Evolutionary conservation across 441 rosid genomes (phyloP).

Genomic region (Jatropha multifida): DNA sequence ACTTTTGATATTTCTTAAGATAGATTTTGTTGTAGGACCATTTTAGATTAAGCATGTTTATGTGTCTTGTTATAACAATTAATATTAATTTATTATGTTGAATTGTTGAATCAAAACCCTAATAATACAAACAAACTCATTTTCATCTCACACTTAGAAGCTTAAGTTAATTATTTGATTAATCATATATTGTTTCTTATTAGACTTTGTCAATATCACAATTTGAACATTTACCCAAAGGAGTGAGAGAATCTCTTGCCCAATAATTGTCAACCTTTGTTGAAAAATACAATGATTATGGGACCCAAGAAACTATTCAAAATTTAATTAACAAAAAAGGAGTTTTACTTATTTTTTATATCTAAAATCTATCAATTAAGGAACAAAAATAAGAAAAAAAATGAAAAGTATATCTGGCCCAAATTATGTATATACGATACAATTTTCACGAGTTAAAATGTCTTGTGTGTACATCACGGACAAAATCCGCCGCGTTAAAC

Average conservation of each 20-base stretch:
- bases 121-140: neutral
- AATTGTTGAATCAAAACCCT: neutral
- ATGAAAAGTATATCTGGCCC: too few species aligned
- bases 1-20: neutral
- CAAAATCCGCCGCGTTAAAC: too few species aligned
- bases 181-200: neutral
- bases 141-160: neutral
- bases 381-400: too few species aligned
- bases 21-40: neutral
- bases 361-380: too few species aligned
- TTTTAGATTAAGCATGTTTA: conserved; percentile 1
- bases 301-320: neutral
- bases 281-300: neutral
- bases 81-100: neutral
- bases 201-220: neutral
- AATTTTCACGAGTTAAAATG: too few species aligned
- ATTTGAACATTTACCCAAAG: neutral
- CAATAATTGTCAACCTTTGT: neutral
- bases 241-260: neutral
- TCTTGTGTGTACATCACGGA: too few species aligned
- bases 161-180: neutral
- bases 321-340: neutral
- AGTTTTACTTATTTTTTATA: too few species aligned
- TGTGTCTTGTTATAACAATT: neutral
- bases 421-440: too few species aligned